Evolutionary conservation across 2,329 filamentous ascomycete genomes (phyloP).

Genomic region (Penicillium hesseltinei): DNA sequence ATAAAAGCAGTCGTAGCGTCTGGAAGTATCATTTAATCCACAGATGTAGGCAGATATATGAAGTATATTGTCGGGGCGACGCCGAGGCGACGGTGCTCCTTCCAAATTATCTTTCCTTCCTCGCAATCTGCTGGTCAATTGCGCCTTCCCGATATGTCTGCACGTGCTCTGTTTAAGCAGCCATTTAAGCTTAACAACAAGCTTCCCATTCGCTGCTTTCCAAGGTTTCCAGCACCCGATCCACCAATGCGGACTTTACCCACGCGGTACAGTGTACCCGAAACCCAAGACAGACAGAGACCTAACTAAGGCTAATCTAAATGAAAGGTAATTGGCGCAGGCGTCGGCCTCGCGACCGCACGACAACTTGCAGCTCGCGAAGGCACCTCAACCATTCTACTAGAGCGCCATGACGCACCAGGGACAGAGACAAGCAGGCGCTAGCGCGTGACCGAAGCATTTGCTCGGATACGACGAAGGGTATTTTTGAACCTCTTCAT

Average conservation of each 20-base stretch:
- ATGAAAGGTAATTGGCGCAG: slow-evolving; percentile 61
- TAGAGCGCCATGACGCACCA: slow-evolving; percentile 72
- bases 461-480: background rate
- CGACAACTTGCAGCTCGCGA: slow-evolving; percentile 64
- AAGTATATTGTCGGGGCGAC: no score
- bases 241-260: slow-evolving; percentile 58
- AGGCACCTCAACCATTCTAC: slow-evolving; percentile 66
- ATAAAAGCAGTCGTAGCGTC: background rate
- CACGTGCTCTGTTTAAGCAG: slow-evolving; percentile 9
- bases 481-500: background rate
- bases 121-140: slow-evolving; percentile 8
- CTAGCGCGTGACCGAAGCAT: background rate
- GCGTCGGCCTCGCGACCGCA: slow-evolving; percentile 77
- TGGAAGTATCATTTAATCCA: no score
- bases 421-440: slow-evolving; percentile 86
- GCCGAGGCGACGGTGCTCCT: background rate
- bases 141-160: slow-evolving; percentile 12
- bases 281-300: background rate
- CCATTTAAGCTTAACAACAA: slow-evolving; percentile 1
- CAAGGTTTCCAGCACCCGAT: slow-evolving; percentile 37
- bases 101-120: background rate
- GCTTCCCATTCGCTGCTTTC: slow-evolving; percentile 34
- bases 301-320: background rate
- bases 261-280: slow-evolving; percentile 49
- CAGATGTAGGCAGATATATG: no score